A percentile compares a stretch with the other conserved stretches of the same genome.
Evolutionary conservation across 176 grass and related monocot genomes (phyloP).

Genomic region (Alloteropsis semialata): DNA sequence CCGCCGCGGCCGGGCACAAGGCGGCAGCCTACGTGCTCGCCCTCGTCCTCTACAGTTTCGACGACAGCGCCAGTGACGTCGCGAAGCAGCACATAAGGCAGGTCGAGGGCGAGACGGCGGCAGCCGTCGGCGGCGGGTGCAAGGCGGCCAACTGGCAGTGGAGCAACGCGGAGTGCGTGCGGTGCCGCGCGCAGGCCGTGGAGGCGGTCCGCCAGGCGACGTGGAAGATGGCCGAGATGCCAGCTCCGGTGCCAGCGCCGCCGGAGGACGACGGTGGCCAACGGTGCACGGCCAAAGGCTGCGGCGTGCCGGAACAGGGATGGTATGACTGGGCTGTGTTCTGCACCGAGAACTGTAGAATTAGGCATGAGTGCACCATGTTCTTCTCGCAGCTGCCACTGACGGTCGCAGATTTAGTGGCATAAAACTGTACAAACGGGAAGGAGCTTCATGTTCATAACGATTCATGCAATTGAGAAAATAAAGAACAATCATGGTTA

Average conservation of each 20-base stretch:
- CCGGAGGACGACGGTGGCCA: neutral
- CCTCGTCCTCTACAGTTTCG: neutral
- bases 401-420: neutral
- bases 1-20: neutral
- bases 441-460: neutral
- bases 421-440: neutral
- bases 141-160: neutral
- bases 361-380: neutral
- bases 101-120: neutral
- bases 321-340: neutral
- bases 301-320: neutral
- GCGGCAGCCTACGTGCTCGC: slow-evolving; percentile 20
- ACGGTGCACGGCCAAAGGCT: neutral
- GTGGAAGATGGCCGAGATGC: neutral
- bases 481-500: too few relatives aligned
- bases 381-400: neutral
- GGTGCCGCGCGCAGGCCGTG: neutral
- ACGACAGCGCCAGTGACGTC: too few relatives aligned
- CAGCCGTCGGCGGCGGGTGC: fast-evolving
- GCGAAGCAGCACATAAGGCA: neutral
- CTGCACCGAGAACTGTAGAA: neutral
- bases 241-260: too few relatives aligned
- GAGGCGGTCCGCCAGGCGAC: neutral
- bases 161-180: neutral
- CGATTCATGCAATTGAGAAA: too few relatives aligned